These are phyloP conservation scores for Ehretia macrophylla DNA, from an alignment of 257 asterid genomes.

Conservation along the genomic window DNA sequence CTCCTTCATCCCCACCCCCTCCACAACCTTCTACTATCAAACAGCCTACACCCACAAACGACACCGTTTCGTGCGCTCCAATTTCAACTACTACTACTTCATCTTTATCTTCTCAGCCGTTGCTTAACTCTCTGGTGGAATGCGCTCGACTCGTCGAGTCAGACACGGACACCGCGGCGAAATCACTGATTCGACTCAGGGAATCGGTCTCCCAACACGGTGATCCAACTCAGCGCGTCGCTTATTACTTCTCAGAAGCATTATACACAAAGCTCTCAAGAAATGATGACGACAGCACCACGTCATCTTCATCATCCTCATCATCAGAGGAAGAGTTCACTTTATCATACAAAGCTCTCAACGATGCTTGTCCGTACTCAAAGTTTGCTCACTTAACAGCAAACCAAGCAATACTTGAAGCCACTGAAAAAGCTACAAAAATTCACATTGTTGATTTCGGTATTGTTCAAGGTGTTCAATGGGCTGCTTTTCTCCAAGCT, in stretches of 20 bases:
- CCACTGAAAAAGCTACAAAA: conserved; percentile 52
- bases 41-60: conserved; percentile 14
- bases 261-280: conserved; percentile 48
- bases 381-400: conserved; percentile 90
- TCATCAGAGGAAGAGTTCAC: conserved; percentile 53
- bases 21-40: conserved; percentile 10
- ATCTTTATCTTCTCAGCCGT: conserved; percentile 38
- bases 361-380: conserved; percentile 93
- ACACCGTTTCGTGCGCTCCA: conserved; percentile 10
- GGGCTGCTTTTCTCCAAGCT: conserved; percentile 98
- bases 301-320: conserved; percentile 13
- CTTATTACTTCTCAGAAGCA: conserved; percentile 73
- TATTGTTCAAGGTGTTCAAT: conserved; percentile 86
- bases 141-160: conserved; percentile 63
- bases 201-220: conserved; percentile 62
- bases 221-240: conserved; percentile 71
- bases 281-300: conserved; percentile 29
- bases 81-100: conserved; percentile 31
- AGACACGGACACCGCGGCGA: conserved; percentile 55
- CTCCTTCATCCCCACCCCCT: conserved; percentile 15
- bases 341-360: conserved; percentile 62
- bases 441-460: conserved; percentile 95
- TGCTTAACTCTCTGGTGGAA: conserved; percentile 55
- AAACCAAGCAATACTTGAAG: conserved; percentile 88
- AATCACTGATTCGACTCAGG: conserved; percentile 50